Percentiles rank a stretch among this genome's conserved stretches.
Evolutionary conservation across 2,329 filamentous ascomycete genomes (phyloP).

Genomic region (Apiospora marii): DNA sequence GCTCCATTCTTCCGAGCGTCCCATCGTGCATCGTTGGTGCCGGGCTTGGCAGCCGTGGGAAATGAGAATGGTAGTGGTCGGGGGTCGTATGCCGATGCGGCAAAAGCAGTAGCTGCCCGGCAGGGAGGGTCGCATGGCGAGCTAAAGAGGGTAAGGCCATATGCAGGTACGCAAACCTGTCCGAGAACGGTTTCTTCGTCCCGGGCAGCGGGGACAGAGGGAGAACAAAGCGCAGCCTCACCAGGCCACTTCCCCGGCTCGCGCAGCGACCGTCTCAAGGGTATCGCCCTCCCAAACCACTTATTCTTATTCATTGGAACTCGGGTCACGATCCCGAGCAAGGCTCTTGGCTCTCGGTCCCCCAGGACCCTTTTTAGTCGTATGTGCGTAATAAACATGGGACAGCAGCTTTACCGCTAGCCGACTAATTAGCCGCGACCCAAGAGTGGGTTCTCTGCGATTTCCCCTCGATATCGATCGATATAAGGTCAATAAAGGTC

Average conservation of each 20-base stretch:
- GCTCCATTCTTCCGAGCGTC: neutral
- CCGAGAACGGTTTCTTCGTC: neutral
- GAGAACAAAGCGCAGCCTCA: neutral
- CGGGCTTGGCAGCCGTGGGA: neutral
- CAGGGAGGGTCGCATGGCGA: neutral
- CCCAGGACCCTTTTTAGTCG: neutral
- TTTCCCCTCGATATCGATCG: conserved; percentile 6
- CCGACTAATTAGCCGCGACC: neutral
- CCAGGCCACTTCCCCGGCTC: neutral
- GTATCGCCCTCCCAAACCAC: neutral
- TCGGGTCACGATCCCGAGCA: neutral
- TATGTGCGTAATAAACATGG: neutral
- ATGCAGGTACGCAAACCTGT: neutral
- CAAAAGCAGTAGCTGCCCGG: neutral
- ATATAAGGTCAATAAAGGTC: neutral
- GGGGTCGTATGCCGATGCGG: neutral
- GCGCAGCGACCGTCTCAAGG: neutral
- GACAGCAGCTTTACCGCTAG: neutral
- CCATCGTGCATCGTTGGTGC: conserved; percentile 14
- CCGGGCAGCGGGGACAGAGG: neutral
- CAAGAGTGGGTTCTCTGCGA: neutral
- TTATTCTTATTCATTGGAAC: neutral
- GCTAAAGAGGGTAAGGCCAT: neutral
- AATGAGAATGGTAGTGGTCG: neutral
- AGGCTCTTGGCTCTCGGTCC: neutral